Evolutionary conservation across 2,329 filamentous ascomycete species (phyloP).

Genomic region (Verticillium albo-atrum): DNA sequence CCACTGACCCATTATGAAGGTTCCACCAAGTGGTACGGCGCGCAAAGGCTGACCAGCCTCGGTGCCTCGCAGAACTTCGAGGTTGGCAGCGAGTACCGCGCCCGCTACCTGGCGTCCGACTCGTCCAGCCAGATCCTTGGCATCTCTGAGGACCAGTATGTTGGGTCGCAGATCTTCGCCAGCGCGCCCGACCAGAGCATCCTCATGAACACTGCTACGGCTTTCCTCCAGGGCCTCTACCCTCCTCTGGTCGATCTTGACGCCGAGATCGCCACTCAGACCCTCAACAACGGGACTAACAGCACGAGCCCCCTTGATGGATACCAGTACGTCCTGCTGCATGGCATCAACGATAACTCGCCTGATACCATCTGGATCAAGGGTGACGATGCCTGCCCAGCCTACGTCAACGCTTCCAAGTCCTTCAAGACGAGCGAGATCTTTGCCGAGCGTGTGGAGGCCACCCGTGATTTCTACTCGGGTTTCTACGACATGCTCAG

Average conservation of each 20-base stretch:
- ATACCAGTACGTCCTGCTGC: conserved; percentile 28
- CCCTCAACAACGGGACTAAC: conserved; percentile 25
- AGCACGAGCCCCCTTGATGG: conserved; percentile 23
- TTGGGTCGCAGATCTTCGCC: conserved; percentile 24
- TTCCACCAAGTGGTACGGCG: conserved; percentile 27
- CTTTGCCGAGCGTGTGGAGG: conserved; percentile 18
- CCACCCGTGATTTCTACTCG: conserved; percentile 24
- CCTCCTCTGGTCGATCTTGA: conserved; percentile 22
- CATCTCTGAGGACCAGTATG: conserved; percentile 26
- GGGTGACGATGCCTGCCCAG: conserved; percentile 27
- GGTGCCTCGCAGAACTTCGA: conserved; percentile 25
- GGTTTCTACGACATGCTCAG: conserved; percentile 21
- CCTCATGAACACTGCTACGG: conserved; percentile 27
- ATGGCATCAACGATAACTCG: conserved; percentile 23
- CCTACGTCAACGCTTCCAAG: conserved; percentile 18
- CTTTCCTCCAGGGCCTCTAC: conserved; percentile 30
- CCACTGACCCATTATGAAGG: conserved; percentile 13
- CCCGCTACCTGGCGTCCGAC: conserved; percentile 16
- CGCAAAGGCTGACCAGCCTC: conserved; percentile 26
- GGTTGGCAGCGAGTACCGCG: conserved; percentile 17
- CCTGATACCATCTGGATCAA: conserved; percentile 32
- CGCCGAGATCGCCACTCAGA: conserved; percentile 19
- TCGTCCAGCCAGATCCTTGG: conserved; percentile 23
- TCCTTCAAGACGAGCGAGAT: conserved; percentile 21
- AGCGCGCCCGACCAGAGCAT: conserved; percentile 26